Evolutionary conservation across 2,329 filamentous ascomycete species (phyloP).

Genomic region (Gremmenia infestans): DNA sequence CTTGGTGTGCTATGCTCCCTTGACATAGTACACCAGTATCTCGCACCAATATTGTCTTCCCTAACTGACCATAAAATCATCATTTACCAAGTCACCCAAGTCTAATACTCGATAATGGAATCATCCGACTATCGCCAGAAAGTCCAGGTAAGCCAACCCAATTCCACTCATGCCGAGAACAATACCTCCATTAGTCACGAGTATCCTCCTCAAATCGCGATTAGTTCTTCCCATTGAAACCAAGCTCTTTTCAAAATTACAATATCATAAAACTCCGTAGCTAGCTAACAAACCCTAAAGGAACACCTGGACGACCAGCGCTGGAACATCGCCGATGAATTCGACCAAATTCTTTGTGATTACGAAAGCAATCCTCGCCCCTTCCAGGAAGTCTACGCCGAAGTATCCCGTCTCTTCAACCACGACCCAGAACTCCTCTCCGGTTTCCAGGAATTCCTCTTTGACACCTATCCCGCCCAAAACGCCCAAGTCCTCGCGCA

Average conservation of each 20-base stretch:
- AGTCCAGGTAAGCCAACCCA: not conserved
- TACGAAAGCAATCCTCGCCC: not conserved
- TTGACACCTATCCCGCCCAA: not conserved
- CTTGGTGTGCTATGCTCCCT: not conserved
- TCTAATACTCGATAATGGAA: not conserved
- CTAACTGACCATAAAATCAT: too few relatives aligned
- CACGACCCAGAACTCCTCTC: not conserved
- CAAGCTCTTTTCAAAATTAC: too few relatives aligned
- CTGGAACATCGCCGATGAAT: not conserved
- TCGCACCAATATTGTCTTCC: too few relatives aligned
- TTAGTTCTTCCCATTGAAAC: too few relatives aligned
- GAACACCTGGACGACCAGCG: not conserved
- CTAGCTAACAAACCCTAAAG: not conserved
- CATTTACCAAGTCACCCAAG: too few relatives aligned
- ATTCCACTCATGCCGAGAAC: too few relatives aligned
- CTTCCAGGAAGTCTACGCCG: not conserved
- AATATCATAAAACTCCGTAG: not conserved
- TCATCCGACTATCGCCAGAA: not conserved
- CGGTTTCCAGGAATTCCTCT: conserved; percentile 9
- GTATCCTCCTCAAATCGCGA: too few relatives aligned
- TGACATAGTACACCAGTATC: too few relatives aligned
- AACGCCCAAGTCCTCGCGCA: not conserved
- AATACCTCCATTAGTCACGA: too few relatives aligned
- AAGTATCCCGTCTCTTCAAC: not conserved
- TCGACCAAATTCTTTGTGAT: not conserved